phyloP scores from a whole-genome alignment of 768 basidiomycete genomes.

The Lactarius deliciosus region DNA sequence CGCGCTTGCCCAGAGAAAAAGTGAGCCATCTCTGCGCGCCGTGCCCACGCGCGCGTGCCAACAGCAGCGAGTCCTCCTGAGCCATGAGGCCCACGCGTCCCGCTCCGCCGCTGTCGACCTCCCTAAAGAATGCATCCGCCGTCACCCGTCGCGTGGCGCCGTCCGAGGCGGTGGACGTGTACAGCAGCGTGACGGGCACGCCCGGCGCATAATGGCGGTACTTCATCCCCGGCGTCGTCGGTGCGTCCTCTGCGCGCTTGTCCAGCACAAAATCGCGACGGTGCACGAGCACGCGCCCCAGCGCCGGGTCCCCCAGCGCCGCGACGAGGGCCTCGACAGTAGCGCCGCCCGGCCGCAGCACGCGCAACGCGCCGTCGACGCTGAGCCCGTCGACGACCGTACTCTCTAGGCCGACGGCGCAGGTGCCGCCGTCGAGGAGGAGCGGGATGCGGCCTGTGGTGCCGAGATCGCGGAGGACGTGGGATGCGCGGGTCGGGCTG shows the following conservation, averaged over 20 bases:
- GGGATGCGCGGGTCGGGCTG: slow-evolving; percentile 85
- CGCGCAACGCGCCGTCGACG: slow-evolving; percentile 69
- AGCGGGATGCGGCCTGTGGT: slow-evolving; percentile 59
- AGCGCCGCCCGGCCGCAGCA: slow-evolving; percentile 89
- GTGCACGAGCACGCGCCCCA: slow-evolving; percentile 64
- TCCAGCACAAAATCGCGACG: slow-evolving; percentile 69
- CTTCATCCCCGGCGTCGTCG: slow-evolving; percentile 98
- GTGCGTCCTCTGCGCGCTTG: slow-evolving; percentile 65
- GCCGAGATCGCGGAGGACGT: slow-evolving; percentile 76
- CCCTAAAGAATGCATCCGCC: slow-evolving; percentile 43
- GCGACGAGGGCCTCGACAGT: slow-evolving; percentile 83
- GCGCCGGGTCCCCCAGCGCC: slow-evolving; percentile 44
- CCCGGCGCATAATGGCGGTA: slow-evolving; percentile 95
- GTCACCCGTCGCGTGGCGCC: slow-evolving; percentile 35
- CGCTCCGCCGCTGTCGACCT: slow-evolving; percentile 31
- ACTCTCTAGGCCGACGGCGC: slow-evolving; percentile 89
- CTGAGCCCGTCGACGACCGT: slow-evolving; percentile 91
- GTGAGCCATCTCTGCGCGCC: slow-evolving; percentile 51
- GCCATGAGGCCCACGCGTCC: slow-evolving; percentile 63
- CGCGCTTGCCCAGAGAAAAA: slow-evolving; percentile 47
- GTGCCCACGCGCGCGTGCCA: slow-evolving; percentile 32
- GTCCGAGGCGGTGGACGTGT: slow-evolving; percentile 40
- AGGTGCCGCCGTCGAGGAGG: slow-evolving; percentile 91
- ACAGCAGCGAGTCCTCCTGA: slow-evolving; percentile 54
- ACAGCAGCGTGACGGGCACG: slow-evolving; percentile 78